A percentile compares a stretch with the other conserved stretches of the same genome.
phyloP scores from a whole-genome alignment of 768 basidiomycete genomes.

The Pulveroboletus sp. region DNA sequence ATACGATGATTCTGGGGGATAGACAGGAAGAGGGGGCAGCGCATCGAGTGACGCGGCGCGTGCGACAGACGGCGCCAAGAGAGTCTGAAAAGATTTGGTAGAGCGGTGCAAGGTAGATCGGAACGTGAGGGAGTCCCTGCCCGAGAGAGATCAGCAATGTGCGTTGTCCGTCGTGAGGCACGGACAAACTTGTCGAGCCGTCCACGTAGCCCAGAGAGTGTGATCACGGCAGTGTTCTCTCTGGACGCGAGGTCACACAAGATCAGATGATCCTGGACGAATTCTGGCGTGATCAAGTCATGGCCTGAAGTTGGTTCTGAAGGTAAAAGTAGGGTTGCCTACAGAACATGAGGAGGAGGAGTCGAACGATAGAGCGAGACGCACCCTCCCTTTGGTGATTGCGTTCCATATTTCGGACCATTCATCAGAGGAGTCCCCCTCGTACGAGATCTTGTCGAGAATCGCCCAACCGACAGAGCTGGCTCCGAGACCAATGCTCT shows the following conservation, averaged over 20 bases:
- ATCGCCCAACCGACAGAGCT: slow-evolving; percentile 72
- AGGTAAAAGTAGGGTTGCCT: slow-evolving; percentile 83
- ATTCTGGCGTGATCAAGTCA: slow-evolving; percentile 61
- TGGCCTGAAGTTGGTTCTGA: slow-evolving; percentile 49
- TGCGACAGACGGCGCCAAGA: slow-evolving; percentile 31
- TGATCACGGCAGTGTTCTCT: slow-evolving; percentile 54
- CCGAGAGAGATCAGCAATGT: slow-evolving; percentile 25
- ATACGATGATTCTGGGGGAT: slow-evolving; percentile 37
- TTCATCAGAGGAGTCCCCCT: slow-evolving; percentile 47
- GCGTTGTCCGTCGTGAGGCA: slow-evolving; percentile 26
- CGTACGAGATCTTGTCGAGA: slow-evolving; percentile 60
- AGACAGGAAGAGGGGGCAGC: slow-evolving; percentile 52
- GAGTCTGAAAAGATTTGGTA: slow-evolving; percentile 38
- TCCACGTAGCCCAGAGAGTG: slow-evolving; percentile 81
- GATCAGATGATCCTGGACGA: slow-evolving; percentile 79
- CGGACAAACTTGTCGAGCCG: slow-evolving; percentile 52
- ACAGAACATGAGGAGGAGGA: slow-evolving; percentile 4
- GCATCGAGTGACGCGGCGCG: slow-evolving; percentile 36
- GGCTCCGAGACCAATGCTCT: slow-evolving; percentile 59
- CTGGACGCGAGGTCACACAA: slow-evolving; percentile 52
- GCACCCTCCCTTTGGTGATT: slow-evolving; percentile 62
- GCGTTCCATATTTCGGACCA: slow-evolving; percentile 69
- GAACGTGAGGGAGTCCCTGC: slow-evolving; percentile 37
- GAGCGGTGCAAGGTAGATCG: slow-evolving; percentile 40
- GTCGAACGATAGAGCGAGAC: slow-evolving; percentile 14